These are phyloP conservation scores for Citrus cavaleriei DNA, from an alignment of 345 rosid species.

Conservation along the genomic window DNA sequence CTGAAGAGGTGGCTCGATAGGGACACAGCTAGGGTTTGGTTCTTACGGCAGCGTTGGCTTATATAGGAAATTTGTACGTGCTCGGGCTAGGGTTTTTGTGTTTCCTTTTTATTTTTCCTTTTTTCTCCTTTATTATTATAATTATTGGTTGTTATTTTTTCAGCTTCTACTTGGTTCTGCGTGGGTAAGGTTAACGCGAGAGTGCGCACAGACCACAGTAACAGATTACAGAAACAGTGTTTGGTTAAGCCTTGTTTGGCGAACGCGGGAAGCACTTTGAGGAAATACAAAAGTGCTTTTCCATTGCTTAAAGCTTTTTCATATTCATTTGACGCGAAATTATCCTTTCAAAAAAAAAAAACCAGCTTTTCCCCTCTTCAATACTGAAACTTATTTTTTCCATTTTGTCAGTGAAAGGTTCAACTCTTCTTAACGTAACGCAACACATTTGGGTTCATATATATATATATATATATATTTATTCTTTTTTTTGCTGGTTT, in stretches of 20 bases:
- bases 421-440: no score
- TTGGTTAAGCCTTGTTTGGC: background rate
- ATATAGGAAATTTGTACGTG: background rate
- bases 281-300: no score
- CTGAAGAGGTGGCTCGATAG: background rate
- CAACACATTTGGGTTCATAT: no score
- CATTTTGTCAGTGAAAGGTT: no score
- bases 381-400: no score
- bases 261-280: background rate
- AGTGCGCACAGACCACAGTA: background rate
- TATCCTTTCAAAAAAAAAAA: no score
- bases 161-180: background rate
- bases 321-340: no score
- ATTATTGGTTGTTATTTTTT: background rate
- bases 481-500: no score
- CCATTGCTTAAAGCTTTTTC: no score
- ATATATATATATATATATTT: no score
- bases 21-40: constrained; percentile 8
- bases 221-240: no score
- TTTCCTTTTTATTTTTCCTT: background rate
- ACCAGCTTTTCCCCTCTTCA: no score
- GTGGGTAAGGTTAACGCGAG: background rate
- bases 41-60: constrained; percentile 1
- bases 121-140: background rate
- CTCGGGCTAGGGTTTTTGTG: constrained; percentile 14